These are phyloP conservation scores for Penicillium cosmopolitanum DNA, from an alignment of 495 filamentous ascomycete species.

Conservation along the genomic window DNA sequence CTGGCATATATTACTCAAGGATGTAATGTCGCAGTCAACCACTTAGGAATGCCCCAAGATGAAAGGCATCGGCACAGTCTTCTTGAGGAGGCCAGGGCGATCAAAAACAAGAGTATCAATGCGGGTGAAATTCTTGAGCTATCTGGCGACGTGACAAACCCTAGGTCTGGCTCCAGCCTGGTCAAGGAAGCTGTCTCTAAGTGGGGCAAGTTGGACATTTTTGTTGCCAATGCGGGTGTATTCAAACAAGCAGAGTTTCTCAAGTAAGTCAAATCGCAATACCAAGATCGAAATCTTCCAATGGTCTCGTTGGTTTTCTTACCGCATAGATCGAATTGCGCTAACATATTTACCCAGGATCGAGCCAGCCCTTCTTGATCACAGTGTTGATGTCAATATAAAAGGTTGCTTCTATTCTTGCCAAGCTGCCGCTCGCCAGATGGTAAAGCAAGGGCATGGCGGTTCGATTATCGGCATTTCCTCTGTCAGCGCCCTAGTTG, in stretches of 20 bases:
- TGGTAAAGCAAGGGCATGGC: conserved; percentile 37
- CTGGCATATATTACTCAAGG: conserved; percentile 64
- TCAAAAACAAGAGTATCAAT: conserved; percentile 43
- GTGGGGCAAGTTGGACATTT: conserved; percentile 69
- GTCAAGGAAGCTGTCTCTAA: conserved; percentile 54
- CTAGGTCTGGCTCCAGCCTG: conserved; percentile 55
- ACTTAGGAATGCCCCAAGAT: conserved; percentile 58
- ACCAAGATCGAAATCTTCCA: background rate
- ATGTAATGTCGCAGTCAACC: conserved; percentile 66
- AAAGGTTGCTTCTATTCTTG: conserved; percentile 76
- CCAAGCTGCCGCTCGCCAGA: conserved; percentile 44
- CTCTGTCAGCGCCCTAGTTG: conserved; percentile 43
- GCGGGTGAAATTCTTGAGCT: conserved; percentile 59
- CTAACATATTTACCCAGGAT: conserved; percentile 26
- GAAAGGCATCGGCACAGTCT: conserved; percentile 48
- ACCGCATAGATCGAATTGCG: background rate
- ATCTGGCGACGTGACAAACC: conserved; percentile 62
- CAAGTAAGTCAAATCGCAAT: conserved; percentile 42
- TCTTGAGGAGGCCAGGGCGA: conserved; percentile 48
- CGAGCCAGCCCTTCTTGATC: conserved; percentile 41
- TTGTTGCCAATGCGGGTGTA: conserved; percentile 83
- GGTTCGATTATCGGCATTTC: conserved; percentile 54
- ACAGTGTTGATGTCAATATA: conserved; percentile 53
- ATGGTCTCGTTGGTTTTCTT: background rate
- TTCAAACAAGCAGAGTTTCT: conserved; percentile 80